These are phyloP conservation scores for Chiua virens DNA, from an alignment of 768 basidiomycete species.

Conservation along the genomic window DNA sequence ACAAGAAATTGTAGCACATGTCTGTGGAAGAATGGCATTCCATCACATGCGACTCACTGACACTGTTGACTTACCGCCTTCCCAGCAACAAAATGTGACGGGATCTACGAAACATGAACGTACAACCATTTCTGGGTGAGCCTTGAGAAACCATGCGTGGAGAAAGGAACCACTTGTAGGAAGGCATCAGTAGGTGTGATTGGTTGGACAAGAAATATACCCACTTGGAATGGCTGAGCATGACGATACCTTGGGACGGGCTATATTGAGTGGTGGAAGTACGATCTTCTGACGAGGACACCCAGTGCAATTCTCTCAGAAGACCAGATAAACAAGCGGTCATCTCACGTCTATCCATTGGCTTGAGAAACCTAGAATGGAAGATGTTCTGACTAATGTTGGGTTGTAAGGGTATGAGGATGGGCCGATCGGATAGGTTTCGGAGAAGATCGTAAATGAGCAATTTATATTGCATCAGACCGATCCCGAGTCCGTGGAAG, in stretches of 20 bases:
- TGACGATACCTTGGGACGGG: constrained; percentile 54
- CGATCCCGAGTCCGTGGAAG: constrained; percentile 87
- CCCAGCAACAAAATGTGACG: constrained; percentile 89
- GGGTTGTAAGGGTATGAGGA: constrained; percentile 79
- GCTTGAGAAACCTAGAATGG: constrained; percentile 68
- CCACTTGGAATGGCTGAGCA: constrained; percentile 89
- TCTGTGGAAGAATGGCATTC: constrained; percentile 41
- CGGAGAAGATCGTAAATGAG: constrained; percentile 59
- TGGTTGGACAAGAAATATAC: constrained; percentile 18
- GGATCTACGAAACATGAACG: constrained; percentile 92
- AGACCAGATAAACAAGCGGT: constrained; percentile 56
- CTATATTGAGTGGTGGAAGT: constrained; percentile 4
- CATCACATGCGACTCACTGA: neutral
- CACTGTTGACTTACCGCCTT: constrained; percentile 63
- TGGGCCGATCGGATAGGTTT: constrained; percentile 61
- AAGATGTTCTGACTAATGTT: constrained; percentile 87
- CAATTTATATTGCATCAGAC: constrained; percentile 67
- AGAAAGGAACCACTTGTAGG: constrained; percentile 66
- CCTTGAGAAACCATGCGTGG: constrained; percentile 90
- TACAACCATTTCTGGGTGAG: constrained; percentile 60
- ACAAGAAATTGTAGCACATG: constrained; percentile 90
- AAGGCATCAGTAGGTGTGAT: constrained; percentile 4
- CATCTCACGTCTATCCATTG: constrained; percentile 63
- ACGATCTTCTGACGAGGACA: constrained; percentile 27
- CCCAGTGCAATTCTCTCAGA: constrained; percentile 67